These are phyloP conservation scores for Alopecurus myosuroides DNA, from an alignment of 176 grass and related monocot species.

Conservation along the genomic window DNA sequence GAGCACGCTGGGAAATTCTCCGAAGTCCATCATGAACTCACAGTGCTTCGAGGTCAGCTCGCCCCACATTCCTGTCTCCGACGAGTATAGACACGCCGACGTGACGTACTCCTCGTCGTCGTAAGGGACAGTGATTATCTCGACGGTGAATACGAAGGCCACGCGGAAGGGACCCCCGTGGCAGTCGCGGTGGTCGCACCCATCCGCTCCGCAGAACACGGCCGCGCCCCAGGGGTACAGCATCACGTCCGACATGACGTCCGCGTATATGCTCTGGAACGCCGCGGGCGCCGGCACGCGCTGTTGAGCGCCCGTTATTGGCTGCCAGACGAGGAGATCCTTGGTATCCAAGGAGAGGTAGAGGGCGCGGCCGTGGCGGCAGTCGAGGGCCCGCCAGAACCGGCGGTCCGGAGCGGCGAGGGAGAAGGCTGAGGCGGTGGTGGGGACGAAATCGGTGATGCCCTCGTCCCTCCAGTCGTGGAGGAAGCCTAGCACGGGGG, in stretches of 20 bases:
- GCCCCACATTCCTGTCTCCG: neutral
- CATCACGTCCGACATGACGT: too few relatives aligned
- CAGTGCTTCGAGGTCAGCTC: neutral
- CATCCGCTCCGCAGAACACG: neutral
- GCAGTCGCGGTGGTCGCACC: neutral
- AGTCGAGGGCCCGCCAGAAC: neutral
- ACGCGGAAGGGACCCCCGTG: neutral
- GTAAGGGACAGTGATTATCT: neutral
- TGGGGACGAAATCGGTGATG: neutral
- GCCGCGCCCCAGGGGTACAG: neutral
- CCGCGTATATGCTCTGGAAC: neutral
- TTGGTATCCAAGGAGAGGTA: neutral
- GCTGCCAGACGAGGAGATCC: neutral
- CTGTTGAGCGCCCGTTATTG: neutral
- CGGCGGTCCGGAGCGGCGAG: neutral
- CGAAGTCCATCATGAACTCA: neutral
- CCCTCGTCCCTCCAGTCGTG: neutral
- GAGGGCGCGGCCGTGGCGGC: neutral
- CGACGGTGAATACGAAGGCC: neutral
- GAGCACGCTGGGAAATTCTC: neutral
- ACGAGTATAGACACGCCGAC: neutral
- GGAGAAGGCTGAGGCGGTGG: neutral
- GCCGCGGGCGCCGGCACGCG: neutral
- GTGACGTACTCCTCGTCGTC: neutral
- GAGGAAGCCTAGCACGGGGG: slow-evolving; percentile 1